A percentile compares a stretch with the other conserved stretches of the same genome.
Evolutionary conservation across 345 rosid species (phyloP).

Genomic region (Salix exigua): DNA sequence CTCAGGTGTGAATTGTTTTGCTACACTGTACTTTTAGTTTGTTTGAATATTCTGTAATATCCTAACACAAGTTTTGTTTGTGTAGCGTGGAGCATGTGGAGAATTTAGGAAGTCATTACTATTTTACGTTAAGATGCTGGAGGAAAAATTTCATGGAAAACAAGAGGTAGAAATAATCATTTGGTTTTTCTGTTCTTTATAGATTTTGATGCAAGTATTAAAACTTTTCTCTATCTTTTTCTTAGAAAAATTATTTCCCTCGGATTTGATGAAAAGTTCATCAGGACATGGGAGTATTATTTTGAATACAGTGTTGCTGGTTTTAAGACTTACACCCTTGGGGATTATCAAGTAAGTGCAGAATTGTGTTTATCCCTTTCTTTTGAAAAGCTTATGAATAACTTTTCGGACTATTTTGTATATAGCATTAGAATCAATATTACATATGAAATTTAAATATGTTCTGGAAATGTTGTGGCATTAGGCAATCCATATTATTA

Average conservation of each 20-base stretch:
- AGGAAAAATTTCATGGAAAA: constrained; percentile 73
- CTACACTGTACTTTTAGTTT: neutral
- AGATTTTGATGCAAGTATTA: no score
- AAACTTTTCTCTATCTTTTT: neutral
- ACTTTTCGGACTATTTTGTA: no score
- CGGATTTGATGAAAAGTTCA: constrained; percentile 75
- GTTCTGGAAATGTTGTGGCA: no score
- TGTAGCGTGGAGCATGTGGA: constrained; percentile 78
- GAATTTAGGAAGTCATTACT: constrained; percentile 81
- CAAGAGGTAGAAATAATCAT: constrained; percentile 40
- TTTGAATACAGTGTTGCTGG: constrained; percentile 87
- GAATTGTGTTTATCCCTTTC: neutral
- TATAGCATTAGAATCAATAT: no score
- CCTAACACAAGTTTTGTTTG: neutral
- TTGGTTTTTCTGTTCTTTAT: neutral
- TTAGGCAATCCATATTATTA: neutral
- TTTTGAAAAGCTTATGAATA: no score
- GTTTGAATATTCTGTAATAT: no score
- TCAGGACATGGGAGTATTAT: constrained; percentile 89
- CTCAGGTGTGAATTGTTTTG: constrained; percentile 48
- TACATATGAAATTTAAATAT: no score
- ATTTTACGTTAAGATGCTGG: constrained; percentile 74
- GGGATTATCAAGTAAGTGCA: constrained; percentile 60
- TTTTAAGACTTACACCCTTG: constrained; percentile 68
- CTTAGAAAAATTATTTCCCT: constrained; percentile 41